Evolutionary conservation across 129 eudicot genomes (phyloP), one percentile per base, ranked within the genome.

Genomic region (Glebionis coronaria): DNA sequence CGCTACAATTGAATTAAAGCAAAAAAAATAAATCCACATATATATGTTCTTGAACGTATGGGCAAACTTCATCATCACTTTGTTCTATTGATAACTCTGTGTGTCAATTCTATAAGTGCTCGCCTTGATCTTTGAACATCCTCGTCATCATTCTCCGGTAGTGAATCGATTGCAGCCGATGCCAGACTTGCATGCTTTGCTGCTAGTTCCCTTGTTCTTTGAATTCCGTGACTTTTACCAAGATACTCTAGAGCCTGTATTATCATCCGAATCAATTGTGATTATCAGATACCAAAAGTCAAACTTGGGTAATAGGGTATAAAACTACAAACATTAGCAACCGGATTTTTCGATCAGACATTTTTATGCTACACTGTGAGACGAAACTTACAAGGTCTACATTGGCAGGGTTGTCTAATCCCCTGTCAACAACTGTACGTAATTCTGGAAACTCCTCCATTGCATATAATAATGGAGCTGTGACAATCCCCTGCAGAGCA

Each of bases 401-500:
- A 68, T 93, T 85, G 18, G 76, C 85, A 61, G 95, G 85, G 54
- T 79, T 69, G 27, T 88, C 95, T 16, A 93, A 80, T 59, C 96
- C 98, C 78, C 84, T 75, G 56, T 88, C 85, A 25, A 93, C 88
- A 61, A 93, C 65, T 63, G 80, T 56, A 4, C 88, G 85, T 76
- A 93, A 68, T 67, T 93, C 86, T 29, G 98, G 98, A 56, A 79
- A 88, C 77, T 93, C 98, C 80, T 93, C 98, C 67, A 93, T 93
- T 25, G 98, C 98, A 71, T 83, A 93, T 68, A 93, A 70, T 53
- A 88, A 69, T 12, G 98, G 96, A 74, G 98, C 96, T 19, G 98
- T 93, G 4, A 93, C 78, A 12, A 93, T 88, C 45, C 98, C 96
- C 96, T 88, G 59, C 62, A 74, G 44, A 77, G 21, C 19, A 0